Evolutionary conservation across 208 protist species (phyloP).

Genomic region (Crithidia mellificae): DNA sequence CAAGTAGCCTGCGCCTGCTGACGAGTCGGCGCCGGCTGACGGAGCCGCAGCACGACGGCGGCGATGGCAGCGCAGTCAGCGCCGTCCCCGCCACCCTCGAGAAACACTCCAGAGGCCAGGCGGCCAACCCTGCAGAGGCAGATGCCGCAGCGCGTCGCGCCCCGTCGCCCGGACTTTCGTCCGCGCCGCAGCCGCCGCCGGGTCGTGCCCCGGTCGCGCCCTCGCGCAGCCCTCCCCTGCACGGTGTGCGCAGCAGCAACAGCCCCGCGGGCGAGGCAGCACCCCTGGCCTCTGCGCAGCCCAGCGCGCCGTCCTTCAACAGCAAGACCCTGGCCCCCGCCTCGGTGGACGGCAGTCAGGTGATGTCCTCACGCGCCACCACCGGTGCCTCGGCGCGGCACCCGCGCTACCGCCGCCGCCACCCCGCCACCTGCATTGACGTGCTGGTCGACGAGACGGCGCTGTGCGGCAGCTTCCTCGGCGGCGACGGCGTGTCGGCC

Average conservation of each 20-base stretch:
- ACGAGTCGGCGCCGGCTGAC: neutral
- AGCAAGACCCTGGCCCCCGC: neutral
- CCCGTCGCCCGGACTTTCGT: no score
- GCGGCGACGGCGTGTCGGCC: neutral
- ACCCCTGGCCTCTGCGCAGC: neutral
- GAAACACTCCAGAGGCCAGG: no score
- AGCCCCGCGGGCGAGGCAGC: neutral
- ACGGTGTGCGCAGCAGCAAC: neutral
- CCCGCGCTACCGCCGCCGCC: constrained; percentile 16
- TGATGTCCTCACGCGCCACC: neutral
- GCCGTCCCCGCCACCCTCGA: neutral
- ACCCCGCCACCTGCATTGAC: constrained; percentile 1
- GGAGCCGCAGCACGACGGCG: neutral
- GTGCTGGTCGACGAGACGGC: neutral
- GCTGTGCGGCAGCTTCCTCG: constrained; percentile 1
- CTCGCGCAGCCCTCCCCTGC: neutral
- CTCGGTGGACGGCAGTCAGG: neutral
- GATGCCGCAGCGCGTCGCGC: no score
- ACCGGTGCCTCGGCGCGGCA: neutral
- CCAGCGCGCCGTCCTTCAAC: neutral
- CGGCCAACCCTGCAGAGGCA: no score
- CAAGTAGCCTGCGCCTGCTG: constrained; percentile 15
- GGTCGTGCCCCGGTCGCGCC: neutral
- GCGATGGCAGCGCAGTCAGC: neutral
- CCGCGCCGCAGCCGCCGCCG: no score